phyloP scores from a whole-genome alignment of 495 filamentous ascomycete species.

The Bombardia bombarda region DNA sequence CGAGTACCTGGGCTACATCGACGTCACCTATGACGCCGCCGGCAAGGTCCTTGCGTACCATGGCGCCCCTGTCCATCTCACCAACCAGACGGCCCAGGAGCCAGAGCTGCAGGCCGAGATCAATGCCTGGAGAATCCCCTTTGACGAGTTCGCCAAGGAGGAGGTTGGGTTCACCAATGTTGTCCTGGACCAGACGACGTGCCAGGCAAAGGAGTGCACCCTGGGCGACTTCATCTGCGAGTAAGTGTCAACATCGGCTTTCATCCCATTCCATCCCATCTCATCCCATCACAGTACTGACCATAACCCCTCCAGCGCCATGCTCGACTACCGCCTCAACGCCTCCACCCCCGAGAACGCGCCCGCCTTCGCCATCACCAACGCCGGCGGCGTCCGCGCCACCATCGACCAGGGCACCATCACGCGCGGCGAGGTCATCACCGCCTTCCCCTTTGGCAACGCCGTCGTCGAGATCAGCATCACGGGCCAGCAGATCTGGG shows the following conservation, averaged over 20 bases:
- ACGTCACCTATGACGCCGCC: slow-evolving; percentile 42
- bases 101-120: slow-evolving; percentile 41
- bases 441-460: slow-evolving; percentile 51
- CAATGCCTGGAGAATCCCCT: slow-evolving; percentile 42
- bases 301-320: slow-evolving; percentile 30
- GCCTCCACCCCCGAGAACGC: slow-evolving; percentile 19
- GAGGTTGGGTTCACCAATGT: slow-evolving; percentile 38
- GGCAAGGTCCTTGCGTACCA: slow-evolving; percentile 48
- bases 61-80: slow-evolving; percentile 49
- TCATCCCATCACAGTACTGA: not conserved
- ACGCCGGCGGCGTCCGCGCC: slow-evolving; percentile 49
- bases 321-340: slow-evolving; percentile 43
- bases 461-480: slow-evolving; percentile 41
- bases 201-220: slow-evolving; percentile 42
- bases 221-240: slow-evolving; percentile 44
- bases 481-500: slow-evolving; percentile 40
- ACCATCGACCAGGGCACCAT: slow-evolving; percentile 44
- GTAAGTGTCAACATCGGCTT: slow-evolving; percentile 15
- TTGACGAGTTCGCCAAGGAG: slow-evolving; percentile 40
- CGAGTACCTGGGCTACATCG: slow-evolving; percentile 52
- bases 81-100: slow-evolving; percentile 46
- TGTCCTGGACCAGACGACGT: slow-evolving; percentile 43
- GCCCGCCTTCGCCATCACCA: slow-evolving; percentile 41
- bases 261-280: not conserved
- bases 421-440: slow-evolving; percentile 47